Conservation (phyloP, 306 rosid species). For the Malus fusca region DNA sequence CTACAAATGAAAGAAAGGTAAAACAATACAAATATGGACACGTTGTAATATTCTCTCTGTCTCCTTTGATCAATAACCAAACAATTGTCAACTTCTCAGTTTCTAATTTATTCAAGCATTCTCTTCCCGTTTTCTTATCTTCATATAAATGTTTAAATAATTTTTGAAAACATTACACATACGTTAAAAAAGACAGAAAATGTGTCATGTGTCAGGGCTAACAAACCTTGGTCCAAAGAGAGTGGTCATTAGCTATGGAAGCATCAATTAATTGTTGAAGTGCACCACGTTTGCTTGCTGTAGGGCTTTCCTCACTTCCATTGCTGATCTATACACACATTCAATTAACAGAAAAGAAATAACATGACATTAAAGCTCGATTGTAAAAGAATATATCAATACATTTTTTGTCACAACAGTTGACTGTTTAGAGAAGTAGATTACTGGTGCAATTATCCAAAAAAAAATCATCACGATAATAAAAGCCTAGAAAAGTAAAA, state of each 20-base stretch:
- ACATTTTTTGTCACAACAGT: background rate
- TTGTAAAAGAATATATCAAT: background rate
- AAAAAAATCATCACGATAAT: no score
- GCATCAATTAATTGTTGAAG: constrained; percentile 81
- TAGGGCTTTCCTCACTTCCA: constrained; percentile 60
- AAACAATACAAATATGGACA: background rate
- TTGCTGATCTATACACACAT: constrained; percentile 46
- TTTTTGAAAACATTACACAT: background rate
- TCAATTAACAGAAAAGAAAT: background rate
- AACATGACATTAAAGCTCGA: background rate
- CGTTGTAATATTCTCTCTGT: background rate
- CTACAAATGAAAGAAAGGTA: background rate
- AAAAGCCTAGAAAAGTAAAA: background rate
- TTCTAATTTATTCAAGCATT: background rate
- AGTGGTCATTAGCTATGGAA: constrained; percentile 61
- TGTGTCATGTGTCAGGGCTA: constrained; percentile 1
- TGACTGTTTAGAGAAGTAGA: background rate
- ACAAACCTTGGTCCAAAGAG: constrained; percentile 82
- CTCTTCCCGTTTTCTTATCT: background rate
- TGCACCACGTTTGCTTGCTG: constrained; percentile 54
- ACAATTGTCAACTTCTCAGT: background rate
- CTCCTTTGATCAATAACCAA: no score
- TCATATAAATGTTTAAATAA: background rate
- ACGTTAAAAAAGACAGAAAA: background rate
- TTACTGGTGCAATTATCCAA: background rate